Base-by-base conservation (phyloP, 164 flowering plant species). In the Cinnamomum micranthum region DNA sequence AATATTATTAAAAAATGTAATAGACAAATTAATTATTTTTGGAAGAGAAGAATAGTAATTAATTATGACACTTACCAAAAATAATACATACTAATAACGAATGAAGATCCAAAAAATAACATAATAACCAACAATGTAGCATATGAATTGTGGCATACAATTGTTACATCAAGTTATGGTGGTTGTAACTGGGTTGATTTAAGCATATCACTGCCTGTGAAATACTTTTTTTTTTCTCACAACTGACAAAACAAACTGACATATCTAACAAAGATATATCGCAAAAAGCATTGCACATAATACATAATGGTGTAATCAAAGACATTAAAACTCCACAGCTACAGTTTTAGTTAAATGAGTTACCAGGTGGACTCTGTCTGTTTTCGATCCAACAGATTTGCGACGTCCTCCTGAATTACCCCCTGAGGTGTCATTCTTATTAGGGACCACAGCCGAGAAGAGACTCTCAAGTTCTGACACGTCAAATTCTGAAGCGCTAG, bases 381-480 rank as follows among this genome's bases (percentile, higher is more conserved):
- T 23, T 84, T 94, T 95, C 19, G 97, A 80, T 77, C 96, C 97
- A 82, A 77, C 82, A 73, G 97, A 86, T 82, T 91, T 93, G 71
- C 88, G 87, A n/a, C 89, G 80, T n/a, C 81, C 92, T 77, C 86
- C 85, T 76, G 85, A 77, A 81, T 88, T 90, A 64, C 84, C 88
- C 75, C 88, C 89, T 33, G 84, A 76, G 50, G 77, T 73, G 70
- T 87, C 94, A 81, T 77, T 84, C 60, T 89, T 81, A 72, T 88
- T 90, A 51, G 95, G 88, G 51, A 89, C 92, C 35, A 83, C 83
- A 62, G 93, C 86, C 81, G 98, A 90, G 86, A 95, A 95, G 79
- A 94, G 94, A 22, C 73, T 87, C 90, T 91, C 99, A 66, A 95
- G 79, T 84, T 95, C 99, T 81, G 94, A 89, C 35, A 95, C 91